Evolutionary conservation across 192 early-diverging fungal species (phyloP).

Genomic region (Diversispora eburnea): DNA sequence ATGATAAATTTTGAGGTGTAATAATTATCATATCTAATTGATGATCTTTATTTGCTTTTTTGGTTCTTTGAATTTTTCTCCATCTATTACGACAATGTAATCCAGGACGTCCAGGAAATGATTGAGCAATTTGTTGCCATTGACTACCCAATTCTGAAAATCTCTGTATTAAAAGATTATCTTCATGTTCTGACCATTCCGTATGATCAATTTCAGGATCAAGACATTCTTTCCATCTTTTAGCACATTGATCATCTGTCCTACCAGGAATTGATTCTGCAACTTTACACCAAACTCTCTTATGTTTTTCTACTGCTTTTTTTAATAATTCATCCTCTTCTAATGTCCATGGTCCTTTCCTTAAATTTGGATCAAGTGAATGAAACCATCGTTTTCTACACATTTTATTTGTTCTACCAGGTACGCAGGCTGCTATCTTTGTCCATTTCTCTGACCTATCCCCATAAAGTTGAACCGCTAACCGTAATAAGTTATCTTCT

Average conservation of each 20-base stretch:
- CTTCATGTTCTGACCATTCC: conserved; percentile 12
- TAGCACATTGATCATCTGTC: conserved; percentile 87
- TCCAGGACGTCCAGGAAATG: conserved; percentile 70
- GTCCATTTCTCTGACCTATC: conserved; percentile 77
- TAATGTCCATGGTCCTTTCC: conserved; percentile 76
- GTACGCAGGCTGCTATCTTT: conserved; percentile 70
- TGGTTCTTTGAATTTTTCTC: conserved; percentile 31
- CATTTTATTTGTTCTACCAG: conserved; percentile 76
- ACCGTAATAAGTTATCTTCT: conserved; percentile 68
- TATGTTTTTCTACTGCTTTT: conserved; percentile 63
- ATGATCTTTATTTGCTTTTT: conserved; percentile 20
- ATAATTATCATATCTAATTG: background rate
- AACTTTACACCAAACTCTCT: conserved; percentile 81
- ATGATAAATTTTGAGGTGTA: background rate
- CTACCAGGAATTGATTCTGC: conserved; percentile 73
- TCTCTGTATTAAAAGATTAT: conserved; percentile 16
- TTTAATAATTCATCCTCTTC: conserved; percentile 74
- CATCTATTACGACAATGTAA: conserved; percentile 78
- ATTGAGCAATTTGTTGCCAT: conserved; percentile 76
- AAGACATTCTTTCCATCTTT: conserved; percentile 75
- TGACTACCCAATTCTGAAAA: conserved; percentile 60
- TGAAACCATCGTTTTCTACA: conserved; percentile 82
- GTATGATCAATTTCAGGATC: conserved; percentile 33
- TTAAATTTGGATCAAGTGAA: conserved; percentile 69
- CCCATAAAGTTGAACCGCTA: conserved; percentile 72